Evolutionary conservation across 768 basidiomycete genomes (phyloP).

Genomic region (Neoboletus magnificus): DNA sequence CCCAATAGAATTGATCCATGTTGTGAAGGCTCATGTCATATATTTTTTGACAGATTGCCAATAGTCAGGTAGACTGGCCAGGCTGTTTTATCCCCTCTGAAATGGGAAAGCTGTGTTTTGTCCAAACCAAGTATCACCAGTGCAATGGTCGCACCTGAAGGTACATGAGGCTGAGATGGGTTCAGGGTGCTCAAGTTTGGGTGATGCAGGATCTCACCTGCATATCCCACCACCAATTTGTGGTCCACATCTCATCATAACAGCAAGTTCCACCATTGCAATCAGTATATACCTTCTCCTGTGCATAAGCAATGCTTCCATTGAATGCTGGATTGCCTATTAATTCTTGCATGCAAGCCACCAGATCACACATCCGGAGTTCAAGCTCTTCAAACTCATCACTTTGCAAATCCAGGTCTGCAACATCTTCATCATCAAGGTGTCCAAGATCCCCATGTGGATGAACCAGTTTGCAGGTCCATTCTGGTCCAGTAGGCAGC

Average conservation of each 20-base stretch:
- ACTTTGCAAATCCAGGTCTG: too few species aligned
- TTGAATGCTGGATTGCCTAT: not conserved
- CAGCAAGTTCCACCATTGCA: not conserved
- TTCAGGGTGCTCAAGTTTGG: too few species aligned
- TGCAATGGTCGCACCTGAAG: not conserved
- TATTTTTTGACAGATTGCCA: not conserved
- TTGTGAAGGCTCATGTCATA: rapidly evolving
- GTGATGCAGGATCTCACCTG: not conserved
- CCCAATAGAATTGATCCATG: not conserved
- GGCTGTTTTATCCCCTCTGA: not conserved
- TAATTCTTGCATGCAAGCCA: not conserved
- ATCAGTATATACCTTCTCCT: not conserved
- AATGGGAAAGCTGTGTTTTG: not conserved
- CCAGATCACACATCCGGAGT: not conserved
- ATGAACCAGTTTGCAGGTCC: not conserved
- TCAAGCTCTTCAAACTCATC: not conserved
- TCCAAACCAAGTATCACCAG: not conserved
- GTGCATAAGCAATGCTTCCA: not conserved
- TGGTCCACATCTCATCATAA: not conserved
- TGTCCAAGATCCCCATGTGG: not conserved
- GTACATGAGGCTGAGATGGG: too few species aligned
- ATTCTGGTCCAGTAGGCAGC: not conserved
- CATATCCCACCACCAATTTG: not conserved
- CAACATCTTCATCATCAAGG: not conserved
- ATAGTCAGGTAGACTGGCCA: not conserved